These are phyloP conservation scores for Elaeis oleifera DNA, from an alignment of 202 grass and related monocot species.

Conservation along the genomic window DNA sequence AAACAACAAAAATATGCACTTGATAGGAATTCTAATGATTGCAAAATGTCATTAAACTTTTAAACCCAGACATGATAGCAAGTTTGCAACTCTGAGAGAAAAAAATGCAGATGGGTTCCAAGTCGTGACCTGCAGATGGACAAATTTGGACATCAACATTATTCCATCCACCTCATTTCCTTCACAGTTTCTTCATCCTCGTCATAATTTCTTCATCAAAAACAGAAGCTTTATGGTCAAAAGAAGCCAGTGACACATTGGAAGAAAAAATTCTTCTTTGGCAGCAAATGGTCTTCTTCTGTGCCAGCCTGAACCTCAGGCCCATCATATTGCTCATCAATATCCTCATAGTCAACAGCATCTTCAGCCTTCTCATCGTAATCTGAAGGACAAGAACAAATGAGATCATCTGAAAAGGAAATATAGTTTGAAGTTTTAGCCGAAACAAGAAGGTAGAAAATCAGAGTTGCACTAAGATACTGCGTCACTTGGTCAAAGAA, in stretches of 20 bases:
- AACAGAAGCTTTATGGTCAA: constrained; percentile 44
- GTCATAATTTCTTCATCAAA: constrained; percentile 94
- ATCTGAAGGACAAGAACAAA: constrained; percentile 40
- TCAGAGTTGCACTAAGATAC: no score
- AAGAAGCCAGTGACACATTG: constrained; percentile 44
- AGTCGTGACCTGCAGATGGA: constrained; percentile 34
- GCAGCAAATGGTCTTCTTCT: constrained; percentile 80
- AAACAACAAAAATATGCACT: no score
- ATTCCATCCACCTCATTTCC: constrained; percentile 31
- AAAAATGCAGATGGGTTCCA: no score
- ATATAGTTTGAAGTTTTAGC: constrained; percentile 20
- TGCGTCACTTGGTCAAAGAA: no score
- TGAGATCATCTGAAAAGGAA: background rate
- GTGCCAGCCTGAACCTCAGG: constrained; percentile 83
- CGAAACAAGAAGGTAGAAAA: constrained; percentile 8
- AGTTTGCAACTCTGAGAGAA: no score
- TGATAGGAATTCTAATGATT: no score
- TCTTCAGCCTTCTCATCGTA: constrained; percentile 99
- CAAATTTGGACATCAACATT: constrained; percentile 28
- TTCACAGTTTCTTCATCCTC: constrained; percentile 71
- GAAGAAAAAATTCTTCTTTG: constrained; percentile 73
- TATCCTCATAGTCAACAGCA: constrained; percentile 96
- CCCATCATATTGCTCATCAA: constrained; percentile 99
- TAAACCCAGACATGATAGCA: no score
- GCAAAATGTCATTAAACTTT: no score